A percentile compares a stretch with the other conserved stretches of the same genome.
phyloP scores from a whole-genome alignment of 1,284 basidiomycete genomes.

The Albatrellus sp. region DNA sequence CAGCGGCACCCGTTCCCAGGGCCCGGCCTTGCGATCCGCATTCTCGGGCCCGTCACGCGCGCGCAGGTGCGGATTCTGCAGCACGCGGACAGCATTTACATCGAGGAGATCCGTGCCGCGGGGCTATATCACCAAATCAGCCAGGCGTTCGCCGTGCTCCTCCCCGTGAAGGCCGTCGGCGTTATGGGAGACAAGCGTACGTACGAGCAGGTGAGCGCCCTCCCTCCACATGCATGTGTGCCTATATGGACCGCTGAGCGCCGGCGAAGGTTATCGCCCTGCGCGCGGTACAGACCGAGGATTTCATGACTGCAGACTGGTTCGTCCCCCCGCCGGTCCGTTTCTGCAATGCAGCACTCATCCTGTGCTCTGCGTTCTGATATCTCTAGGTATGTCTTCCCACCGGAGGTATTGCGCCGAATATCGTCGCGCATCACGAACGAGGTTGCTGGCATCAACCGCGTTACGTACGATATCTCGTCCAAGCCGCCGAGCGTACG shows the following conservation, averaged over 20 bases:
- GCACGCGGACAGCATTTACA: constrained; percentile 92
- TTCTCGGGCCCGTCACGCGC: constrained; percentile 87
- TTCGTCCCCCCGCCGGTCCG: constrained; percentile 23
- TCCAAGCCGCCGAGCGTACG: constrained; percentile 90
- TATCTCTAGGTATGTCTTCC: constrained; percentile 76
- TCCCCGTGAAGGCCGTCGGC: constrained; percentile 96
- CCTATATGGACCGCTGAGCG: not conserved
- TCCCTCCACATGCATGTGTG: not conserved
- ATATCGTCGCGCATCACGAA: constrained; percentile 98
- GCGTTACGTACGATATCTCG: constrained; percentile 93
- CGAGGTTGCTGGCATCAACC: constrained; percentile 89
- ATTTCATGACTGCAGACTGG: constrained; percentile 99
- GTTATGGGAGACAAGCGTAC: constrained; percentile 97
- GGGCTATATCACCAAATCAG: constrained; percentile 90
- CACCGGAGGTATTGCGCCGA: constrained; percentile 79
- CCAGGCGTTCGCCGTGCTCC: constrained; percentile 93
- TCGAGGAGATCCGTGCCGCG: constrained; percentile 93
- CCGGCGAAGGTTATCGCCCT: constrained; percentile 61
- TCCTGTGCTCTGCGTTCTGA: not conserved
- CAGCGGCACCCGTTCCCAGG: constrained; percentile 99
- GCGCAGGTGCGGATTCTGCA: constrained; percentile 94
- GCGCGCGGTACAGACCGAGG: constrained; percentile 85
- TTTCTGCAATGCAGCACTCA: constrained; percentile 2
- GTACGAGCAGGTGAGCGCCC: constrained; percentile 75
- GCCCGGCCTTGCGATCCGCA: constrained; percentile 97